Base-by-base conservation (phyloP, 345 rosid genomes). In the Carallia pectinifolia region DNA sequence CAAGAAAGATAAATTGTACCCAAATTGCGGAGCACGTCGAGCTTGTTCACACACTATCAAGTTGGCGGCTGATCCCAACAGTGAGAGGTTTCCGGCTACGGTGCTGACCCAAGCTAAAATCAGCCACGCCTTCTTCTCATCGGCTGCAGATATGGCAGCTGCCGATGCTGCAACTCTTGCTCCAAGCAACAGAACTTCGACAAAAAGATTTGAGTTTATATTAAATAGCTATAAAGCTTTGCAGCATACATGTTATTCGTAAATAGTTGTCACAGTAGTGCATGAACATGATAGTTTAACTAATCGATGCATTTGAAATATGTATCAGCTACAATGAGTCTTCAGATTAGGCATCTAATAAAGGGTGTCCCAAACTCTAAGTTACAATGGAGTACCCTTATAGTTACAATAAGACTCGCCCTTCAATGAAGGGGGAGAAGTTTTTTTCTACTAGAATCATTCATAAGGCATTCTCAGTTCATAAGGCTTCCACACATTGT, bases 1-100 rank as follows among this genome's bases (percentile, higher is more conserved):
- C 84, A 85, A 88, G 71, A 93, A 90, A 44, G 93, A 82, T 33
- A 90, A 77, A 6, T 81, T 85, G 83, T 89, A 88, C 1, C 85
- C 86, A 16, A 80, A 67, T 12, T 65, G 68, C 1, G 83, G 79
- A 54, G 91, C 78, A 4, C 91, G 78, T 16, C 82, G 74, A 61
- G 98, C 98, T 82, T 93, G 91, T 72, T 90, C 96, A 17, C 98
- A 88, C 63, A 90, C 94, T 58, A 90, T 90, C 85, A 93, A 76
- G 78, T 93, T 93, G 3, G 96, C 94, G 0, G 97, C 97, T 6
- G 97, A 91, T 5, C 98, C 98, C 30, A 91, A 71, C 52, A 91
- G 81, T 0, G 98, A 87, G 58, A 93, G 78, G 82, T 94, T 94
- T 18, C 96, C 97, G 0, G 94, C 91, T 23, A 93, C 84, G 0